Evolutionary conservation across 1,284 basidiomycete species (phyloP).

Genomic region (Leccinum glutinopallens): DNA sequence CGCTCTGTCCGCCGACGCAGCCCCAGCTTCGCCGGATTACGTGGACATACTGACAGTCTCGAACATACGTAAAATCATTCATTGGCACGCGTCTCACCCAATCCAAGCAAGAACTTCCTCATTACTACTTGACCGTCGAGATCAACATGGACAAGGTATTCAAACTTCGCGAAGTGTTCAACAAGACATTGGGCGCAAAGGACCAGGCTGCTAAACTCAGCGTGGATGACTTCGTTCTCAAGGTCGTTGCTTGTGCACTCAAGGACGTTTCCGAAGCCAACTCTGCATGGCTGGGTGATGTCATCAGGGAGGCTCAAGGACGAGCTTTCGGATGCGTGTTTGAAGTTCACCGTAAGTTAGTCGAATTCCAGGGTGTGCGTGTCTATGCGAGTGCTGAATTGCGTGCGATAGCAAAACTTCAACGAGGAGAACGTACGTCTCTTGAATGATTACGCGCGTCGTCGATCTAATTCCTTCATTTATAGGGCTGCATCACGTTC

Average conservation of each 20-base stretch:
- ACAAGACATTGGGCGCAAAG: constrained; percentile 84
- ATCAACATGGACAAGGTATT: constrained; percentile 97
- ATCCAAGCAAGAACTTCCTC: constrained; percentile 93
- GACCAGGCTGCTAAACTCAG: constrained; percentile 89
- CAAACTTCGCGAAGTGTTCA: constrained; percentile 96
- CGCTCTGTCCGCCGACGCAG: constrained; percentile 40
- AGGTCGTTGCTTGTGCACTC: constrained; percentile 90
- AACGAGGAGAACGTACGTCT: no score
- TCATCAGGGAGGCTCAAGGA: no score
- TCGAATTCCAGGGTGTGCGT: no score
- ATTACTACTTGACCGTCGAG: constrained; percentile 96
- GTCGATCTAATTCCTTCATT: no score
- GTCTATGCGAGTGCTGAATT: no score
- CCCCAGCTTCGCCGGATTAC: constrained; percentile 68
- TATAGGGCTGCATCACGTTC: no score
- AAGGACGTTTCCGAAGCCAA: no score
- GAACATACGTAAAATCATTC: constrained; percentile 94
- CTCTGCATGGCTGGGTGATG: no score
- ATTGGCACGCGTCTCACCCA: constrained; percentile 92
- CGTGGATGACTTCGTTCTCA: constrained; percentile 98
- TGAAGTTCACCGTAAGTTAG: no score
- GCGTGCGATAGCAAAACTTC: no score
- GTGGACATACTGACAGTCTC: constrained; percentile 84
- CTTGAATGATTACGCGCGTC: no score
- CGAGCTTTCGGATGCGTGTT: no score